Base-by-base conservation (phyloP, 768 basidiomycete genomes). In the Lepiota brunneoincarnata region DNA sequence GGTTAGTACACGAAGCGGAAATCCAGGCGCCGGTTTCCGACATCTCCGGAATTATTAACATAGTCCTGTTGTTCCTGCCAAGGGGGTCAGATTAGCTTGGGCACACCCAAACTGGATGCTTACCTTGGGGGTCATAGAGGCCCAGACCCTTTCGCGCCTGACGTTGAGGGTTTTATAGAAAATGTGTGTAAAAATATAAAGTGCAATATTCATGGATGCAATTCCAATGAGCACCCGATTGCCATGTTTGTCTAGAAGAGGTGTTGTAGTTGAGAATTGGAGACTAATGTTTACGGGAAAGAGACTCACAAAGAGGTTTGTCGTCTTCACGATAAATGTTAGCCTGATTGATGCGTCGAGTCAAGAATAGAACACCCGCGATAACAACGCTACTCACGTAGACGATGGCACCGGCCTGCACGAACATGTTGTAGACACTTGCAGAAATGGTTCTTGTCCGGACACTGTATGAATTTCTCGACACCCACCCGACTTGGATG, bases 341-440 rank as follows among this genome's bases (percentile, higher is more conserved):
- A 14, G 77, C 74, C 75, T 31, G 7, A 10, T 9, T 6, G 31
- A 10, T 31, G 31, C 7, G 6, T 79, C 26, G 60, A 34, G 6
- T 15, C 44, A 28, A 31, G n/a, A 44, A 35, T 6, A 24, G 42
- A 35, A 17, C 20, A 46, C 26, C 15, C 49, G 4, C 18, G n/a
- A 24, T 6, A n/a, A 9, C 26, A 15, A 41, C 17, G 38, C 2
- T 12, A 67, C 74, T 42, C 53, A 78, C 78, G 57, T 75, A 75
- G 35, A 78, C 67, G 31, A 84, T 77, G 15, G 69, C 72, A 15
- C 79, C 79, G 3, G 77, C 77, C 64, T 85, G 82, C n/a, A 84
- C 81, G 56, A 78, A 80, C 75, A 86, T 82, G 58, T 85, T 87
- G 64, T 87, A 86, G 23, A 82, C 67, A 50, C 73, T 73, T 4